Evolutionary conservation across 2,329 filamentous ascomycete genomes (phyloP), one percentile per base, ranked within the genome.

Genomic region (Talaromyces albobiverticillius): DNA sequence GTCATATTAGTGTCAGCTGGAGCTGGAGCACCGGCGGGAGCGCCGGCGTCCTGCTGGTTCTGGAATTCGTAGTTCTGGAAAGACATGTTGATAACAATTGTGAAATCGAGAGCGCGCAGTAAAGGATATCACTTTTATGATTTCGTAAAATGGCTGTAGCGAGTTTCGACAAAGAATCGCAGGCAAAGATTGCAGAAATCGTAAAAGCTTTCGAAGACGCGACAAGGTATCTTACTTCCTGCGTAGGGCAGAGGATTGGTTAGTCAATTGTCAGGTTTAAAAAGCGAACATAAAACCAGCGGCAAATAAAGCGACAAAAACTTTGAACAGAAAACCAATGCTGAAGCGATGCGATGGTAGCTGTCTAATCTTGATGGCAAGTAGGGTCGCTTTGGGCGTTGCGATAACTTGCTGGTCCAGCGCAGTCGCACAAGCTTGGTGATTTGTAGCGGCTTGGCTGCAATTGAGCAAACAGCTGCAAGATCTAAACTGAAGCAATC

Each of bases 31-130:
- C 73, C 74, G 58, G 74, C 66, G 57, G 73, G 74, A 56, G 76
- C 78, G 58, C 79, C 79, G 60, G 76, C 75, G 52, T 75, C 79
- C 62, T 81, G 80, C 70, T 84, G 83, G 69, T 81, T 80, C 66
- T 81, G 82, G 71, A 82, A 85, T 64, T 86, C 83, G 71, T 83
- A 85, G 71, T 83, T 83, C 59, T 82, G 80, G 76, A 85, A 87
- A 69, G 82, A 85, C 85, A 55, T 55, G 32, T 23, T 47, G 48
- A 46, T 43, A 51, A 43, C 32, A 47, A 36, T 51, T 41, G 43
- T 23, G n/a, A n/a, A 47, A 31, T 32, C 25, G 25, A 43, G 26
- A 51, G 47, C 42, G 34, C 26, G 49, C 38, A 36, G 31, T 14
- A 43, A 36, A 36, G 32, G 16, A 14, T 16, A 18, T 36, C 32